These are phyloP conservation scores for Monosporascus sp. DNA, from an alignment of 2,329 filamentous ascomycete species.

Conservation along the genomic window DNA sequence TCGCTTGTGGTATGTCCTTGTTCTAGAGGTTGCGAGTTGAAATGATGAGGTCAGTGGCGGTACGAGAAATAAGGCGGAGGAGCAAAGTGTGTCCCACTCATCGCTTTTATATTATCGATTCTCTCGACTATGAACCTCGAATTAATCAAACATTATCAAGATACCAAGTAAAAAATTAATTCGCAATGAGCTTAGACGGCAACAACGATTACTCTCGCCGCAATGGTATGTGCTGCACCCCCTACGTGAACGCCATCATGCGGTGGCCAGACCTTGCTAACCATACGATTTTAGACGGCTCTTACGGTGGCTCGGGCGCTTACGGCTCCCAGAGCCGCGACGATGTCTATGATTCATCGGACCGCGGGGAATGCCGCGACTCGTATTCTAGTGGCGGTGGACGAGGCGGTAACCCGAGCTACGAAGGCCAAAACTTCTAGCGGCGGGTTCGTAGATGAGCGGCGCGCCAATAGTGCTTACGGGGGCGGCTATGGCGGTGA, in stretches of 20 bases:
- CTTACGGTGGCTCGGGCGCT: neutral
- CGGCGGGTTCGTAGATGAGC: neutral
- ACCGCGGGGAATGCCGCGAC: neutral
- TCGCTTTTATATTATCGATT: too few species aligned
- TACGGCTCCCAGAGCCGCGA: neutral
- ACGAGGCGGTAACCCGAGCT: neutral
- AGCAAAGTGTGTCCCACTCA: too few species aligned
- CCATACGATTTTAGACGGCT: neutral
- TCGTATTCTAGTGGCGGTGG: neutral
- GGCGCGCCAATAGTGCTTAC: neutral
- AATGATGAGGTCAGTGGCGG: too few species aligned
- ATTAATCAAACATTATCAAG: too few species aligned
- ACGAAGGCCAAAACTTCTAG: neutral
- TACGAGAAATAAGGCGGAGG: too few species aligned
- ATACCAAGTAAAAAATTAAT: too few species aligned
- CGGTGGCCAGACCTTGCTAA: neutral
- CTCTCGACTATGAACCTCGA: too few species aligned
- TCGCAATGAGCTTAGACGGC: neutral
- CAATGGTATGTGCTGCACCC: neutral
- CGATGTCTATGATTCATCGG: neutral
- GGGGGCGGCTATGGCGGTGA: neutral
- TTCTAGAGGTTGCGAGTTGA: too few species aligned
- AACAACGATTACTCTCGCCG: neutral
- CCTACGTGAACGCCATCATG: neutral
- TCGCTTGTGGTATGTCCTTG: too few species aligned